These are phyloP conservation scores for Arachnomyces sp. DNA, from an alignment of 2,329 filamentous ascomycete genomes.

Conservation along the genomic window DNA sequence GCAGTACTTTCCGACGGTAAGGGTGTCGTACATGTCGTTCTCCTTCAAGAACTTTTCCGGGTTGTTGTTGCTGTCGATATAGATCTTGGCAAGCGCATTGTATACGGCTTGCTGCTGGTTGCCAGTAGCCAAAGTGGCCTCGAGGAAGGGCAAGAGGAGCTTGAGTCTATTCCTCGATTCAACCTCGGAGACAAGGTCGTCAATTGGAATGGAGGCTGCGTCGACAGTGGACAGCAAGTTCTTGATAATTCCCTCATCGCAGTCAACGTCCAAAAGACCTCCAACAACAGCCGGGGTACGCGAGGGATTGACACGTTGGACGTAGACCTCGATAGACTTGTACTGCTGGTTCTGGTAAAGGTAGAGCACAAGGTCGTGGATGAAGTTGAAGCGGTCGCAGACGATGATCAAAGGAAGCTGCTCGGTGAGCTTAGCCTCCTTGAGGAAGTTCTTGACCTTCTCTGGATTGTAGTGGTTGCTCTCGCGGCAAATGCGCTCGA, in stretches of 20 bases:
- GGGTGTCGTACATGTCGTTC: slow-evolving; percentile 91
- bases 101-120: slow-evolving; percentile 96
- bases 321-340: slow-evolving; percentile 96
- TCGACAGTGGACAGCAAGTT: slow-evolving; percentile 77
- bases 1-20: slow-evolving; percentile 92
- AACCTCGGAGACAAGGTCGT: slow-evolving; percentile 90
- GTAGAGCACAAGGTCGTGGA: slow-evolving; percentile 91
- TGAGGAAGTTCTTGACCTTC: slow-evolving; percentile 98
- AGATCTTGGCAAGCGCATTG: slow-evolving; percentile 97
- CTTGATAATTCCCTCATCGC: slow-evolving; percentile 94
- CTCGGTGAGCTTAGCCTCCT: slow-evolving; percentile 85
- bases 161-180: slow-evolving; percentile 93
- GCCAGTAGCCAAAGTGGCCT: slow-evolving; percentile 77
- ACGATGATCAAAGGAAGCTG: slow-evolving; percentile 96
- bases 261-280: slow-evolving; percentile 90
- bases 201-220: slow-evolving; percentile 77
- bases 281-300: slow-evolving; percentile 89
- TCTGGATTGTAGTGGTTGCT: slow-evolving; percentile 83
- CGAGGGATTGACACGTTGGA: slow-evolving; percentile 89
- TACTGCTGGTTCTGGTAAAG: slow-evolving; percentile 99
- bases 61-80: slow-evolving; percentile 97
- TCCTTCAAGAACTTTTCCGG: slow-evolving; percentile 96
- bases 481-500: slow-evolving; percentile 94
- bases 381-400: slow-evolving; percentile 98
- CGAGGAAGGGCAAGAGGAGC: slow-evolving; percentile 89